phyloP scores from a whole-genome alignment of 1,284 basidiomycete genomes.

The Exsudoporus floridanus region DNA sequence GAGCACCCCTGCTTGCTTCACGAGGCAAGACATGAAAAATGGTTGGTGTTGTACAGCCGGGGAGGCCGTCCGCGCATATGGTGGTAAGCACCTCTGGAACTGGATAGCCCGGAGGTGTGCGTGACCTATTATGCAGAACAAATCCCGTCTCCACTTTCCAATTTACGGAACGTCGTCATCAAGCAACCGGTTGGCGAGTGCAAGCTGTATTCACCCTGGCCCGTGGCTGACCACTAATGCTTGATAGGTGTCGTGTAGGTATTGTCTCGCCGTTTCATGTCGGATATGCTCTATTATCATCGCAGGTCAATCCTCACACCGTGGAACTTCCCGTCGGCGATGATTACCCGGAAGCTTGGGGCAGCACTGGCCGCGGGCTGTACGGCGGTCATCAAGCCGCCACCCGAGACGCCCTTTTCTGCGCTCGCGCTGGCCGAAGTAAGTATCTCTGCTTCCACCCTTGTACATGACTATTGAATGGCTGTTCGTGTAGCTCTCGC shows the following conservation, averaged over 20 bases:
- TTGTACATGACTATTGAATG: neutral
- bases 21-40: neutral
- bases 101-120: neutral
- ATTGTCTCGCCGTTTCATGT: neutral
- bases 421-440: conserved; percentile 86
- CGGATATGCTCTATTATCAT: conserved; percentile 5
- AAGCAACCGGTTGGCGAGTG: conserved; percentile 87
- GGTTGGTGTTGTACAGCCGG: conserved; percentile 53
- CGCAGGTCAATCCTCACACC: conserved; percentile 76
- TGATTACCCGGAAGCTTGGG: conserved; percentile 88
- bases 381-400: conserved; percentile 93
- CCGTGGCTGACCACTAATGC: neutral
- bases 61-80: conserved; percentile 84
- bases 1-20: conserved; percentile 23
- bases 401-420: conserved; percentile 94
- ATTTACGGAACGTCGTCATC: conserved; percentile 84
- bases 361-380: conserved; percentile 94
- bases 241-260: conserved; percentile 58
- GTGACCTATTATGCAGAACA: conserved; percentile 52
- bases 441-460: conserved; percentile 9
- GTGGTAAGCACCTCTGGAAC: conserved; percentile 47
- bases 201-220: neutral
- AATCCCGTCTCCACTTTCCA: conserved; percentile 75
- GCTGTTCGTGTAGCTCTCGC: conserved; percentile 57
- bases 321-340: conserved; percentile 94